These are phyloP conservation scores for Coccinonectria pachysandricola DNA, from an alignment of 2,329 filamentous ascomycete genomes.

Conservation along the genomic window DNA sequence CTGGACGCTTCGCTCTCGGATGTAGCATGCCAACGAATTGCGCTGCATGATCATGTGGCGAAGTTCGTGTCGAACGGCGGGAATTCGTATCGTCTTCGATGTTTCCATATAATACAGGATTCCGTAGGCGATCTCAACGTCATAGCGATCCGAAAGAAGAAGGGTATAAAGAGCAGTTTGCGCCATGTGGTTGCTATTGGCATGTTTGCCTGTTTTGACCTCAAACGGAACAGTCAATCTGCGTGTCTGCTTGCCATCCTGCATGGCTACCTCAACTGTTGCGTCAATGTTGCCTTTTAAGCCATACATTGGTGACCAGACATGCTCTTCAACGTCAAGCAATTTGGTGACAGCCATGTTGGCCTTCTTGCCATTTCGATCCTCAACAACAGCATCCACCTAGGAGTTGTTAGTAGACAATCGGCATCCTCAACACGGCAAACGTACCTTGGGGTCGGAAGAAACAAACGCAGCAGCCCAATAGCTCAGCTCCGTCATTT, in stretches of 20 bases:
- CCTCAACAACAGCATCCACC: conserved; percentile 64
- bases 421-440: neutral
- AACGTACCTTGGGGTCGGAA: conserved; percentile 52
- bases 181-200: conserved; percentile 73
- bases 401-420: conserved; percentile 27
- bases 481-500: conserved; percentile 67
- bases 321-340: conserved; percentile 91
- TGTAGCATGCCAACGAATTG: conserved; percentile 77
- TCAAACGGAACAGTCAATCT: conserved; percentile 86
- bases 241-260: conserved; percentile 53
- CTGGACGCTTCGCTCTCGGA: conserved; percentile 67
- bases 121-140: conserved; percentile 82
- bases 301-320: conserved; percentile 97
- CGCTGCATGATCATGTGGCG: conserved; percentile 95
- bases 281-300: conserved; percentile 97
- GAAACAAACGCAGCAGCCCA: conserved; percentile 82
- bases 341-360: conserved; percentile 85
- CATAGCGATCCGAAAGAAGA: conserved; percentile 85
- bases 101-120: conserved; percentile 93
- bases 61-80: conserved; percentile 76
- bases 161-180: conserved; percentile 94
- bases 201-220: conserved; percentile 85
- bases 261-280: conserved; percentile 79
- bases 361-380: conserved; percentile 64
- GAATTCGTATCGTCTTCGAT: conserved; percentile 75